phyloP scores from a whole-genome alignment of 2,329 filamentous ascomycete genomes.

The Aspergillus sp. region DNA sequence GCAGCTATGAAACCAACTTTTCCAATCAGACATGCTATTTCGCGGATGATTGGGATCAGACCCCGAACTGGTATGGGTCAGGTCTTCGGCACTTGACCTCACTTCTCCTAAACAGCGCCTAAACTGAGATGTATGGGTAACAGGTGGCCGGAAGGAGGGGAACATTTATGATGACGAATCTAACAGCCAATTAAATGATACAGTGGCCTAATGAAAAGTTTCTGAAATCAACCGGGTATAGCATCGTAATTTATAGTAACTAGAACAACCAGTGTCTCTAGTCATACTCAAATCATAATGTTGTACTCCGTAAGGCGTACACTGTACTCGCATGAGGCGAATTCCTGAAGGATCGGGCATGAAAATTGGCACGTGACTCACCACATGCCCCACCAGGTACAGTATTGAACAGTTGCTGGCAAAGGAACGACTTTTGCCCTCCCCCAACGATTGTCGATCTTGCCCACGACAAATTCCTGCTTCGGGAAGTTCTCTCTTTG shows the following conservation, averaged over 20 bases:
- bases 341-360: slow-evolving; percentile 16
- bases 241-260: not conserved
- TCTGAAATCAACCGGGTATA: not conserved
- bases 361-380: slow-evolving; percentile 19
- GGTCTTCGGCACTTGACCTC: slow-evolving; percentile 8
- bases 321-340: not conserved
- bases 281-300: not conserved
- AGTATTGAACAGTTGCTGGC: slow-evolving; percentile 5
- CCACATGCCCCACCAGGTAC: slow-evolving; percentile 20
- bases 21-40: not conserved
- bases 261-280: not conserved
- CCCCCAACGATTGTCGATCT: slow-evolving; percentile 1
- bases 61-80: slow-evolving; percentile 6
- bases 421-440: slow-evolving; percentile 13
- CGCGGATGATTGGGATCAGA: slow-evolving; percentile 9
- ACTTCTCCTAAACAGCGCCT: slow-evolving; percentile 1
- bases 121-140: slow-evolving; percentile 1
- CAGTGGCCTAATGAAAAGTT: slow-evolving; percentile 27
- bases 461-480: slow-evolving; percentile 5
- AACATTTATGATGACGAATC: slow-evolving; percentile 29
- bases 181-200: slow-evolving; percentile 20
- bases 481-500: not conserved
- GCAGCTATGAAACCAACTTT: slow-evolving; percentile 14
- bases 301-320: not conserved
- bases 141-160: slow-evolving; percentile 9